A percentile compares a stretch with the other conserved stretches of the same genome.
Evolutionary conservation across 495 filamentous ascomycete species (phyloP).

Genomic region (Aspergillus ostianus): DNA sequence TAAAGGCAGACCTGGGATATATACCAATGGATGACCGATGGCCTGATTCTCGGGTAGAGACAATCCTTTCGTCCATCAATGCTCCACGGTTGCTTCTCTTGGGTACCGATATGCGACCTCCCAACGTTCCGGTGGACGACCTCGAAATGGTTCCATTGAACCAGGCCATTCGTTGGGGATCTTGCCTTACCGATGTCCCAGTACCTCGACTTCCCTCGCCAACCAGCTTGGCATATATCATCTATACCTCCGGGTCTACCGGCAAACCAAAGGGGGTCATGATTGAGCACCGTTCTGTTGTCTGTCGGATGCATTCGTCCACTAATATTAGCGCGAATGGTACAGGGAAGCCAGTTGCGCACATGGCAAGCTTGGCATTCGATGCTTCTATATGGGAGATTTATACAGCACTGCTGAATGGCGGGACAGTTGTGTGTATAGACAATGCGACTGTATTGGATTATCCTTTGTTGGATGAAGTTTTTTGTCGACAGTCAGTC

Average conservation of each 20-base stretch:
- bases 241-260: conserved; percentile 8
- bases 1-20: conserved; percentile 6
- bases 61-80: conserved; percentile 3
- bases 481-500: background rate
- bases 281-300: conserved; percentile 5
- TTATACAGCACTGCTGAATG: conserved; percentile 4
- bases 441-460: conserved; percentile 5
- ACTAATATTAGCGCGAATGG: background rate
- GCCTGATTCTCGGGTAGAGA: conserved; percentile 2
- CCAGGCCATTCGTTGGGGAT: background rate
- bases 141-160: background rate
- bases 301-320: background rate
- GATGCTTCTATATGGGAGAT: conserved; percentile 8
- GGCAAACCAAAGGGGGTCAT: conserved; percentile 8
- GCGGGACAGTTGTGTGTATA: conserved; percentile 5
- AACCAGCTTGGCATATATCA: conserved; percentile 5
- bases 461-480: background rate
- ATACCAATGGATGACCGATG: conserved; percentile 3
- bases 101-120: background rate
- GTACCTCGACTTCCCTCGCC: background rate
- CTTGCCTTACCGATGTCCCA: background rate
- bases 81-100: conserved; percentile 4
- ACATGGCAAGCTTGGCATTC: conserved; percentile 5
- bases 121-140: background rate
- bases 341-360: background rate